Conservation (phyloP, 176 grass and related monocot genomes). For the Melocanna baccifera region DNA sequence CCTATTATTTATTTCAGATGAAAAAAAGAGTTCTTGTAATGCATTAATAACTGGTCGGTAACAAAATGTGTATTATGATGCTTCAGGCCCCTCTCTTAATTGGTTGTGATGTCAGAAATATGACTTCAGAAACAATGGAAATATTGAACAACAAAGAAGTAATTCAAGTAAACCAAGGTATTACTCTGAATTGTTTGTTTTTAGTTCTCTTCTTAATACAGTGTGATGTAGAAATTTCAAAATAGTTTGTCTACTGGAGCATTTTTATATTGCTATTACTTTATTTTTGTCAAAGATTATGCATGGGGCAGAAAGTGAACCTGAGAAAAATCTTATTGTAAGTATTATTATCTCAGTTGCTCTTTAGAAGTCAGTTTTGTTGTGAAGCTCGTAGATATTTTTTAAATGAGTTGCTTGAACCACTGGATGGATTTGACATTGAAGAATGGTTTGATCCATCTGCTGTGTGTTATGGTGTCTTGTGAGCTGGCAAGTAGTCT, state of each 20-base stretch:
- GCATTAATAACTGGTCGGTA: neutral
- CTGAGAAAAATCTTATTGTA: neutral
- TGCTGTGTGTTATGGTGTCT: neutral
- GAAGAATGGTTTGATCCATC: neutral
- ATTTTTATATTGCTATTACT: neutral
- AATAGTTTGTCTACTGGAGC: neutral
- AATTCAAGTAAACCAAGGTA: slow-evolving; percentile 96
- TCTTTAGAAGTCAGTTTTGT: neutral
- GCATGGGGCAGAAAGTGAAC: neutral
- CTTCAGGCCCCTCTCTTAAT: slow-evolving; percentile 96
- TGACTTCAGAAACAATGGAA: slow-evolving; percentile 75
- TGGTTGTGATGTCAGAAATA: slow-evolving; percentile 95
- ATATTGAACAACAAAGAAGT: slow-evolving; percentile 92
- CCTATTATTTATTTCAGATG: neutral
- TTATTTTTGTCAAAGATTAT: neutral
- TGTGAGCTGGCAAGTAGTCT: neutral
- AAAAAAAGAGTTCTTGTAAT: neutral
- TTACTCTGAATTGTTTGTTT: neutral
- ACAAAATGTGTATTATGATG: neutral
- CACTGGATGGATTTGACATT: neutral
- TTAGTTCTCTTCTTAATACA: neutral
- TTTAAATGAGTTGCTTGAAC: neutral
- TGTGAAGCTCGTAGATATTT: neutral
- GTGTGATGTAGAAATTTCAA: neutral
- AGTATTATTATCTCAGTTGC: neutral